Conservation (phyloP, 163 green algal species). For the Prototheca cutis region DNA sequence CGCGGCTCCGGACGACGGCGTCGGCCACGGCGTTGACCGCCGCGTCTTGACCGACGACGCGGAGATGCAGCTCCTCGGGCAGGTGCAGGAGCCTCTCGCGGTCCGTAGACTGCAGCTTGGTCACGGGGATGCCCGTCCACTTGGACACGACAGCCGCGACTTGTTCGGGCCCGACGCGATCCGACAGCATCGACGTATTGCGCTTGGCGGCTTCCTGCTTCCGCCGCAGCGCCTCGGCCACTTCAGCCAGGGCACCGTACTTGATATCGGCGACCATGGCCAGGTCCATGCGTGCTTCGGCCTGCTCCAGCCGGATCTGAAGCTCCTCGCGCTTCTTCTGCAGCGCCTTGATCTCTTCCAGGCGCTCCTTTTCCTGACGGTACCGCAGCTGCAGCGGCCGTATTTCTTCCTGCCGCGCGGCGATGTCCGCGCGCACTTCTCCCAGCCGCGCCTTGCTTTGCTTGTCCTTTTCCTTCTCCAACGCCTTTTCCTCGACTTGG, state of each 20-base stretch:
- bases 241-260: conserved; percentile 53
- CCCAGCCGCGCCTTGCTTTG: conserved; percentile 26
- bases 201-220: conserved; percentile 27
- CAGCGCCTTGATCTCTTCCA: conserved; percentile 62
- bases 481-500: conserved; percentile 47
- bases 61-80: conserved; percentile 47
- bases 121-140: conserved; percentile 58
- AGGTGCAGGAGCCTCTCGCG: conserved; percentile 39
- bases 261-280: conserved; percentile 39
- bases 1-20: conserved; percentile 50
- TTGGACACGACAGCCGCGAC: conserved; percentile 63
- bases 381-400: conserved; percentile 59
- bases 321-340: conserved; percentile 59
- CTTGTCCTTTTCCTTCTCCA: conserved; percentile 53
- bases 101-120: conserved; percentile 38
- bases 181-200: conserved; percentile 58
- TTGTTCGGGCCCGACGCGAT: conserved; percentile 71
- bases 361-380: conserved; percentile 43
- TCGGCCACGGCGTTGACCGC: conserved; percentile 60
- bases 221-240: conserved; percentile 50
- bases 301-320: conserved; percentile 40
- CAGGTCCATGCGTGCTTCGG: conserved; percentile 39
- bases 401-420: conserved; percentile 60
- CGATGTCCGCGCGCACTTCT: conserved; percentile 52
- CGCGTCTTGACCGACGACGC: conserved; percentile 67